Evolutionary conservation across 2,329 filamentous ascomycete genomes (phyloP), one percentile per base, ranked within the genome.

Genomic region (Falciphora oryzae): DNA sequence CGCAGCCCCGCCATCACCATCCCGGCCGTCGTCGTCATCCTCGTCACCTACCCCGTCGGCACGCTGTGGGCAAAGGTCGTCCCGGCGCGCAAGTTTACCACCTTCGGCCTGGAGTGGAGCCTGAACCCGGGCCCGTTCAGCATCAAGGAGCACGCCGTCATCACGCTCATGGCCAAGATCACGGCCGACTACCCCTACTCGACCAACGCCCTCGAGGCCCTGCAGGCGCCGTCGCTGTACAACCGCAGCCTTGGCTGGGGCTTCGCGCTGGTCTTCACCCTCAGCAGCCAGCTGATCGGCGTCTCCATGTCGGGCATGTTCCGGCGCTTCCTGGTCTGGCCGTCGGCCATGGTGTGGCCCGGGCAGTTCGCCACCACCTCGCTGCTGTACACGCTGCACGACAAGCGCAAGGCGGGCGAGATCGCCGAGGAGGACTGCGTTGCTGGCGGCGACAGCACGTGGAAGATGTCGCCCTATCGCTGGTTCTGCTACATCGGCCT

Each of bases 291-390:
- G 73, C 88, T 87, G 65, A 76, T 89, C 14, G 88, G 88, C 0
- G 90, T 90, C 69, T 87, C 88, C 1, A 84, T 90, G 66, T 88
- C 88, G 0, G 88, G 88, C 2, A 84, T 89, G 71, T 83, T 90
- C 78, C 81, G 86, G 65, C 84, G 83, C 66, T 89, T 88, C 70
- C 73, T 90, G 16, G 82, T 86, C 14, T 86, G 87, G 68, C 85
- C 85, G 3, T 86, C 88, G 0, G 85, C 89, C 14, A 90, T 92
- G 87, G 90, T 92, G 65, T 92, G 89, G 89, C 89, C 89, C 0
- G 81, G 79, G 1, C 89, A 85, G 61, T 78, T 92, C 28, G 87
- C 89, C 63, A 83, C 84, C 7, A 84, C 89, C 8, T 84, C 87
- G 0, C 76, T 92, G 53, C 88, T 92, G 78, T 87, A 88, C 69